Evolutionary conservation across 768 basidiomycete genomes (phyloP).

Genomic region (Mycena epipterygia): DNA sequence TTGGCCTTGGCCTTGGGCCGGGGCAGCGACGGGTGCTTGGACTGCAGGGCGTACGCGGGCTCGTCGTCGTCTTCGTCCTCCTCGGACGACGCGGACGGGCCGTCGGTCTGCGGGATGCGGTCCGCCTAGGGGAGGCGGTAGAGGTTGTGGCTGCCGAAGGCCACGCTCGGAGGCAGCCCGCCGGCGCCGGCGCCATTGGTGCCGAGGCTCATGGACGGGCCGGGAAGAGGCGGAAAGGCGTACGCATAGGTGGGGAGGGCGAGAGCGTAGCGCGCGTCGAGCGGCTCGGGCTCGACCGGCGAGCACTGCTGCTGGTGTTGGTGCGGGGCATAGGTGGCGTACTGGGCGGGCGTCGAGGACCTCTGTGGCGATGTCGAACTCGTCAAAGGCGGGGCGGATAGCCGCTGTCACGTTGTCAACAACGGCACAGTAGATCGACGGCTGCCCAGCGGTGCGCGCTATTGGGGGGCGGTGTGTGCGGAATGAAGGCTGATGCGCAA

Average conservation of each 20-base stretch:
- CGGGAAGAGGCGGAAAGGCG: slow-evolving; percentile 58
- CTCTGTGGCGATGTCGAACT: slow-evolving; percentile 81
- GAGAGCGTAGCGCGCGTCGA: slow-evolving; percentile 63
- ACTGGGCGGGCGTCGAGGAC: slow-evolving; percentile 63
- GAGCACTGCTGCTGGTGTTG: slow-evolving; percentile 29
- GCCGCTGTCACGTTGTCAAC: slow-evolving; percentile 83
- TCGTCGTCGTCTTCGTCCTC: slow-evolving; percentile 45
- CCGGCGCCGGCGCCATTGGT: too few species aligned
- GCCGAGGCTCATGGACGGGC: too few species aligned
- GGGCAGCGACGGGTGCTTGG: slow-evolving; percentile 62
- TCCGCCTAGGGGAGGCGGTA: background rate
- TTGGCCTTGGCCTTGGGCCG: background rate
- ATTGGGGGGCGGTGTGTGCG: slow-evolving; percentile 37
- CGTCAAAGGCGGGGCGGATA: slow-evolving; percentile 82
- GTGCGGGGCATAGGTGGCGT: slow-evolving; percentile 51
- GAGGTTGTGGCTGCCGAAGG: background rate
- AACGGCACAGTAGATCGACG: slow-evolving; percentile 75
- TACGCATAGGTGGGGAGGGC: too few species aligned
- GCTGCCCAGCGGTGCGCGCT: slow-evolving; percentile 65
- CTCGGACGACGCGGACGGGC: slow-evolving; percentile 13
- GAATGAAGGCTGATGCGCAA: slow-evolving; percentile 46
- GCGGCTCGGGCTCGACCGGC: slow-evolving; percentile 63
- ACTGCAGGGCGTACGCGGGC: slow-evolving; percentile 58
- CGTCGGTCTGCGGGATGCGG: slow-evolving; percentile 42
- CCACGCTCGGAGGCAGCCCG: slow-evolving; percentile 38